Percentiles rank a stretch among this genome's conserved stretches.
These are phyloP conservation scores for Dendrobium huoshanense DNA, from an alignment of 106 monocot genomes.

Conservation along the genomic window DNA sequence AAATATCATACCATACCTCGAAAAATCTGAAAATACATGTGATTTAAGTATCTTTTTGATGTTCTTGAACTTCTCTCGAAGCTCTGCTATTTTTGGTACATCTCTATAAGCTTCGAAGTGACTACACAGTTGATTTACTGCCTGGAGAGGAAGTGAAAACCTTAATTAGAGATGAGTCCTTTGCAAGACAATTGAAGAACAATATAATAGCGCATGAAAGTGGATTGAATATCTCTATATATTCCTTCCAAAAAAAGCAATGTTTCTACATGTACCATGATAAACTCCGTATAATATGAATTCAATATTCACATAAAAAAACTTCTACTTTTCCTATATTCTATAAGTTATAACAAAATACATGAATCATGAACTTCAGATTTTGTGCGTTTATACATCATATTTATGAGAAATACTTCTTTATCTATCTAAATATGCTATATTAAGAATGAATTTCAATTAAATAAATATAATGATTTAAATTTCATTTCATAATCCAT, in stretches of 20 bases:
- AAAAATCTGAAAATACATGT: slow-evolving; percentile 97
- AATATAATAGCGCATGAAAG: background rate
- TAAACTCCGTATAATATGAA: background rate
- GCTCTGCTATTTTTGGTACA: slow-evolving; percentile 94
- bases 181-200: background rate
- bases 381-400: background rate
- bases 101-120: slow-evolving; percentile 99
- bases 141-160: slow-evolving; percentile 39
- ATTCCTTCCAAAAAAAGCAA: background rate
- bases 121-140: slow-evolving; percentile 89
- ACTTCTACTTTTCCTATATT: background rate
- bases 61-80: slow-evolving; percentile 95
- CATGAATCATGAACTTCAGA: background rate
- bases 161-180: background rate
- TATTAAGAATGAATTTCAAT: background rate
- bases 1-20: slow-evolving; percentile 47
- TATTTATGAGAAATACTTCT: background rate
- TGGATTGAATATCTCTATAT: background rate
- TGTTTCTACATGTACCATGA: background rate
- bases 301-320: background rate
- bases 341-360: background rate
- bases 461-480: background rate
- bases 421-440: background rate
- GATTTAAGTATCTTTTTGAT: slow-evolving; percentile 96
- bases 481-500: no score